Percentiles rank a stretch among this genome's conserved stretches.
Conservation (phyloP, 2,329 filamentous ascomycete genomes). For the Epichloe scottii region DNA sequence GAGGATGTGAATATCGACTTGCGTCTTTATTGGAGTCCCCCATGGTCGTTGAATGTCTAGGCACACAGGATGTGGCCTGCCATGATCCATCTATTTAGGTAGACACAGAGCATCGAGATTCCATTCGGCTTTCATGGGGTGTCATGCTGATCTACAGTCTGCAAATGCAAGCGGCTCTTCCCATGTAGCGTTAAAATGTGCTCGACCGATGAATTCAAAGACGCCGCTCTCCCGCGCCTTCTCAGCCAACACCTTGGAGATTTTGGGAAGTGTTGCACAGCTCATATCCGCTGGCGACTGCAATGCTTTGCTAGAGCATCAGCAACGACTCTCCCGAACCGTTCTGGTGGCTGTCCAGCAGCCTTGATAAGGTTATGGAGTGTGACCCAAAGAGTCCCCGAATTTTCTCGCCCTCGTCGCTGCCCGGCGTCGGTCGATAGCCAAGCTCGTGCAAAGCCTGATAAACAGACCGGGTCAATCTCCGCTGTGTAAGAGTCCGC, state of each 20-base stretch:
- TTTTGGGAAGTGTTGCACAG: too few species aligned
- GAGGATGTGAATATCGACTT: not conserved
- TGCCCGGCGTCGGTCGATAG: constrained; percentile 8
- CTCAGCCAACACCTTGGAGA: not conserved
- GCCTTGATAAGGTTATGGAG: constrained; percentile 10
- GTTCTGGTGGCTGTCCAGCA: constrained; percentile 6
- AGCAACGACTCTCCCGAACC: constrained; percentile 12
- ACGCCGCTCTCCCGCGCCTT: not conserved
- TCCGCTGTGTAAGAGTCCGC: constrained; percentile 12
- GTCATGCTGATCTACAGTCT: not conserved
- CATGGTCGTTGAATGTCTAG: not conserved
- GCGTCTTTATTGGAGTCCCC: not conserved
- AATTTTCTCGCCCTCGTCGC: constrained; percentile 8
- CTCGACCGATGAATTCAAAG: not conserved
- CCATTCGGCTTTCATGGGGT: not conserved
- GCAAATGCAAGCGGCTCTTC: not conserved
- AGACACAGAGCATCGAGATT: not conserved
- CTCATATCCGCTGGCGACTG: not conserved
- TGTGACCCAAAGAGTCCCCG: constrained; percentile 15
- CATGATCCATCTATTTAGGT: not conserved
- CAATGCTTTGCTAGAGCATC: constrained; percentile 6
- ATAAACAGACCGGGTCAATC: constrained; percentile 17
- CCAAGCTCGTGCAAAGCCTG: constrained; percentile 15
- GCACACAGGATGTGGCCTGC: not conserved
- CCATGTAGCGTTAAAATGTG: too few species aligned